Evolutionary conservation across 108 stramenopile genomes (phyloP), one percentile per base, ranked within the genome.

Genomic region (Poteriospumella lacustris): DNA sequence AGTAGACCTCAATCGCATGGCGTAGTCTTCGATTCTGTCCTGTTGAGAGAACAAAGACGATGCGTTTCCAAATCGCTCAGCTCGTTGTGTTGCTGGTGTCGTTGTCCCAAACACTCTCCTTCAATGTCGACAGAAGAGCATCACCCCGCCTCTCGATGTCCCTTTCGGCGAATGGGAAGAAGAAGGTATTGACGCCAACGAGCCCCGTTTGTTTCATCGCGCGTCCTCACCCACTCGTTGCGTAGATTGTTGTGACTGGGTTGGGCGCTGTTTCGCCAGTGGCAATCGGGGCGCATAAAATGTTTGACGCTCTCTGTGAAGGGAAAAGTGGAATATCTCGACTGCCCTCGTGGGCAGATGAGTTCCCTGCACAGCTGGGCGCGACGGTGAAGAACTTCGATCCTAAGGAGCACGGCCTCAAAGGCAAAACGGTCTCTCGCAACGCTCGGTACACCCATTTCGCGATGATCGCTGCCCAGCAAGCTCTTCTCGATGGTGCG

Each of bases 371-470:
- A 2, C n/a, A 70, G 69, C n/a, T 70, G 69, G 29, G 60, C 24
- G 60, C 3, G 31, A 34, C 3, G 3, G 87, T 93, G 75, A 79
- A 86, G 9, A 91, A 92, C 84, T 97, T 97, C 80, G 85, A 90
- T 39, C 88, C 94, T 26, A 87, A 87, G 28, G 92, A 92, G 62
- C 85, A 82, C 76, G 95, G 95, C 78, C 67, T 52, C 28, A 92
- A 92, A 70, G 90, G 90, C 43, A 97, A 97, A 83, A 92, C 90
- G 76, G 87, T 89, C 75, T 90, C 89, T 79, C 89, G 88, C 75
- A 95, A 97, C 75, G 96, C 94, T 87, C 84, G 94, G 9, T 94
- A 86, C 75, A 97, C 96, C n/a, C 96, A 97, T 76, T 91, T 97
- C 68, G 94, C 94, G 33, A 92, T 97, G 26, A 93, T 94, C 2